These are phyloP conservation scores for Nemania sp. DNA, from an alignment of 2,329 filamentous ascomycete genomes.

Conservation along the genomic window DNA sequence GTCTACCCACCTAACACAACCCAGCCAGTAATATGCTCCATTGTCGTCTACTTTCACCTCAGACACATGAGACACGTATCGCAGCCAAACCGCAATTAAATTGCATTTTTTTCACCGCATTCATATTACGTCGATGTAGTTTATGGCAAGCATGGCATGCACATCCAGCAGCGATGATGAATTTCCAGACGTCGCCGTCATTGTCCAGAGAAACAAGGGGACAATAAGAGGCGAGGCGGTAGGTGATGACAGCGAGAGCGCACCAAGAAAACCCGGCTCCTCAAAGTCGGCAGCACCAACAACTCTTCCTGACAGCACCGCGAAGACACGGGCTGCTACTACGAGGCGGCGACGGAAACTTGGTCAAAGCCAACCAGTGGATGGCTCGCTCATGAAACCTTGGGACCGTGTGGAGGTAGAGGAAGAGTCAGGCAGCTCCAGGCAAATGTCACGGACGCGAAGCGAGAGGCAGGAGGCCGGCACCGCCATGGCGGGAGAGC, in stretches of 20 bases:
- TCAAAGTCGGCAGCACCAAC: conserved; percentile 3
- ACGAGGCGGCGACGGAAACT: conserved; percentile 39
- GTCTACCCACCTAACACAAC: conserved; percentile 12
- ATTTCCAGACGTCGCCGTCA: conserved; percentile 46
- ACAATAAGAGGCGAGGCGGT: conserved; percentile 13
- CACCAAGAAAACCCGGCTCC: conserved; percentile 2
- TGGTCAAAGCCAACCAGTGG: conserved; percentile 33
- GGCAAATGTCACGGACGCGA: conserved; percentile 11
- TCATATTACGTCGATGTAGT: conserved; percentile 2
- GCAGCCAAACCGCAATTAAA: background rate
- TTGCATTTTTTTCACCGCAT: conserved; percentile 9
- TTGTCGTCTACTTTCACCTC: background rate
- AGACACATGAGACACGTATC: background rate
- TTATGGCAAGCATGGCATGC: conserved; percentile 28
- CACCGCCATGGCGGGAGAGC: conserved; percentile 11
- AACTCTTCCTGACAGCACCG: conserved; percentile 1
- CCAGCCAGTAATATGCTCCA: background rate
- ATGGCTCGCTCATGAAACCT: conserved; percentile 37
- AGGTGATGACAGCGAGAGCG: conserved; percentile 17
- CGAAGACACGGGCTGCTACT: conserved; percentile 21
- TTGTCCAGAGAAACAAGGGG: conserved; percentile 35
- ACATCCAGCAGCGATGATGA: conserved; percentile 45
- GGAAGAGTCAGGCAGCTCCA: conserved; percentile 12
- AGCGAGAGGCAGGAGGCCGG: conserved; percentile 19
- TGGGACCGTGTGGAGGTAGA: conserved; percentile 27